Evolutionary conservation across 331 rosid species (phyloP).

Genomic region (Dryas integrifolia): DNA sequence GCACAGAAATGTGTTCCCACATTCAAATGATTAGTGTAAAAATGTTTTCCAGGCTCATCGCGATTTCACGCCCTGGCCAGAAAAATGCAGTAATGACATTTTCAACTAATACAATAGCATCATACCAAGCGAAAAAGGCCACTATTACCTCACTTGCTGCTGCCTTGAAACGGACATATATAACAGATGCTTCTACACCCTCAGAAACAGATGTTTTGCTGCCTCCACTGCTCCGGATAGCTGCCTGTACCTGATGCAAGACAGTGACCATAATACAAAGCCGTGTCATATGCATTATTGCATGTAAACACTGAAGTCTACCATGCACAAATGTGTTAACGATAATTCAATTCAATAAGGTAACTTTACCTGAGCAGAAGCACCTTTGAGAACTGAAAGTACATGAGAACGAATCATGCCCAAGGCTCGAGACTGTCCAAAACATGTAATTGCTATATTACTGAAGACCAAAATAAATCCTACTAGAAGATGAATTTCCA

Average conservation of each 20-base stretch:
- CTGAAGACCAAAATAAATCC: conserved; percentile 12
- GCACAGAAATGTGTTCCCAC: neutral
- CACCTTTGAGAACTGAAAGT: conserved; percentile 78
- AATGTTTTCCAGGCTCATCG: conserved; percentile 7
- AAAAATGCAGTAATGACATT: conserved; percentile 7
- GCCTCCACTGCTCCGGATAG: conserved; percentile 71
- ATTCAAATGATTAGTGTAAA: conserved; percentile 1
- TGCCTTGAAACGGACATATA: conserved; percentile 97
- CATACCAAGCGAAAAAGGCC: conserved; percentile 19
- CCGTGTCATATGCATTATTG: neutral
- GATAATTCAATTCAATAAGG: conserved; percentile 22
- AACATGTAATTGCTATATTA: conserved; percentile 32
- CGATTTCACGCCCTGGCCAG: neutral
- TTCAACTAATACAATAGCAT: conserved; percentile 21
- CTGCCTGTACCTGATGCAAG: conserved; percentile 79
- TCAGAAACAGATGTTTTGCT: conserved; percentile 77
- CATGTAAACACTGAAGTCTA: neutral
- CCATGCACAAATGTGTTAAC: neutral
- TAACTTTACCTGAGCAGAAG: conserved; percentile 88
- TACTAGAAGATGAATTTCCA: conserved; percentile 7
- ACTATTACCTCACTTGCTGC: conserved; percentile 87
- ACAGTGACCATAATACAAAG: conserved; percentile 2
- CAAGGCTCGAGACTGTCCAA: conserved; percentile 86
- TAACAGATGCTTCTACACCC: conserved; percentile 95
- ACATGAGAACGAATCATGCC: conserved; percentile 95